These are phyloP conservation scores for Calonectria honghensis DNA, from an alignment of 2,329 filamentous ascomycete species.

Conservation along the genomic window DNA sequence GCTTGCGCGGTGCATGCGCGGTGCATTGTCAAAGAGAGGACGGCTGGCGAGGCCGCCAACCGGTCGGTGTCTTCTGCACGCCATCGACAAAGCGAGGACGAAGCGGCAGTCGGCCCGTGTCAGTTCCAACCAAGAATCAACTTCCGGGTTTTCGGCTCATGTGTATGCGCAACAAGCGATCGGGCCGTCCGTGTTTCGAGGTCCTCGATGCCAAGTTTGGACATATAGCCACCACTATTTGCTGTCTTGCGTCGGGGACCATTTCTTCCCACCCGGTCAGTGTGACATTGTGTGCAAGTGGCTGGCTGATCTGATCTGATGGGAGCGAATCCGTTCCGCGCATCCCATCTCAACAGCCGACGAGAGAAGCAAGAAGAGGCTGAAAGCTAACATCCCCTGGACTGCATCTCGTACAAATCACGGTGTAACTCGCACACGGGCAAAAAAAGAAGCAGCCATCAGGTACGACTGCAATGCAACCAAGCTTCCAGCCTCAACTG, in stretches of 20 bases:
- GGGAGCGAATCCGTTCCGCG: neutral
- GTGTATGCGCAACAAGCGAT: constrained; percentile 22
- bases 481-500: constrained; percentile 26
- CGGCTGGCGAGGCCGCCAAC: constrained; percentile 28
- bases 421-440: constrained; percentile 14
- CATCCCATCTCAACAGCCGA: neutral
- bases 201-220: constrained; percentile 1
- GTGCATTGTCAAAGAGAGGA: constrained; percentile 11
- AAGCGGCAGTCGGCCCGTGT: constrained; percentile 36
- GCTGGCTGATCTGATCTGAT: constrained; percentile 15
- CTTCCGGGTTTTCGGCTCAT: constrained; percentile 32
- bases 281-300: neutral
- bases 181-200: constrained; percentile 24
- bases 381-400: neutral
- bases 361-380: neutral
- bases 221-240: neutral
- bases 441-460: neutral
- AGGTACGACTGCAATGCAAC: constrained; percentile 24
- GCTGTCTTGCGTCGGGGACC: constrained; percentile 3
- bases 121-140: constrained; percentile 26
- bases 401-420: constrained; percentile 17
- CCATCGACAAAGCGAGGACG: constrained; percentile 33
- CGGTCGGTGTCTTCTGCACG: constrained; percentile 38
- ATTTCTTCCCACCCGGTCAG: neutral
- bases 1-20: constrained; percentile 25